Evolutionary conservation across 2,329 filamentous ascomycete genomes (phyloP), one percentile per base, ranked within the genome.

Genomic region (Pseudogymnoascus sp.): DNA sequence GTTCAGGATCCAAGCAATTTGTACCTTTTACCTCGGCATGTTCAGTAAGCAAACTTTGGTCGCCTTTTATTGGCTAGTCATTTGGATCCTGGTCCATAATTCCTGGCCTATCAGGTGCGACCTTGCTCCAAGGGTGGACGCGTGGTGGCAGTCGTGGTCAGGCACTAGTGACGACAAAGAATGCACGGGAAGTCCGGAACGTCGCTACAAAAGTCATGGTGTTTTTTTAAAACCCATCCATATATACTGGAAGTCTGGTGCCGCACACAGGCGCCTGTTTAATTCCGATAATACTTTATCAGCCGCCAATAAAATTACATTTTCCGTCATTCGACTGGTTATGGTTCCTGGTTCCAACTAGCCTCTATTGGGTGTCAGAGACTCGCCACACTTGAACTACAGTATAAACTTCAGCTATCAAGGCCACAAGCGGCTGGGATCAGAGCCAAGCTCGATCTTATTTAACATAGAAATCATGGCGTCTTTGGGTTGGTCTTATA

Each of bases 401-500:
- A 34, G 14, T 57, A 57, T 57, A 57, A 16, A 57, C 51, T 57
- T 34, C 16, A 36, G 10, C 10, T 57, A 26, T 57, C 51, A 57
- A 34, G 16, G 10, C 16, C 16, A 57, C 29, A 34, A 57, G 29
- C 51, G 8, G 51, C 16, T 21, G 51, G 16, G 51, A 57, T 36
- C 29, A 21, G n/a, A 57, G 51, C 51, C 29, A 57, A 34, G 51
- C 29, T 36, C 51, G 16, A 57, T 4, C 29, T 34, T 57, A 18
- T 34, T 26, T 21, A 29, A 51, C 14, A 39, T 21, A 61, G 18
- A 23, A 40, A 61, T 16, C 59, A 61, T 61, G 59, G 59, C 61
- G 18, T 31, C 21, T 42, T 42, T 61, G n/a, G 59, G 59, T 18
- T 69, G 61, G 61, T 59, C 67, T 16, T 73, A 73, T 61, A 62